Evolutionary conservation across 768 basidiomycete species (phyloP), one percentile per base, ranked within the genome.

Genomic region (Mycena indigotica): DNA sequence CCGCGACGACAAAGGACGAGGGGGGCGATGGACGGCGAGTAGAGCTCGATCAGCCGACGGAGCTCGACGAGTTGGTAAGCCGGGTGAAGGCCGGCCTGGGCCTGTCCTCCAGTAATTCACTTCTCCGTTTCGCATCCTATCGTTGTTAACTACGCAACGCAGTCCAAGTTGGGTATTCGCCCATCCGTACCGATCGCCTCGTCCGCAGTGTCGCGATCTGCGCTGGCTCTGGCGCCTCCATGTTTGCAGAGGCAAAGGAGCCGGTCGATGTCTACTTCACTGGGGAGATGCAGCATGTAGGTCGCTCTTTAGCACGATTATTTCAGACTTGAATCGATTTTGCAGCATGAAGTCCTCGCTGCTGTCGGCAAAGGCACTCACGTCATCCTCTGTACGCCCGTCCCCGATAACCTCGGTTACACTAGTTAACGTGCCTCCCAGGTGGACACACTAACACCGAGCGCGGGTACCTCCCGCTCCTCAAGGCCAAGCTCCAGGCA

Each of bases 371-470:
- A 75, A 40, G 91, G 93, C 29, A 85, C 78, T 66, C 83, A 91
- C 68, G 88, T 97, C 68, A 82, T 97, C 61, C 80, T 97, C 54
- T 94, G 94, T 88, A 74, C 78, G 89, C 70, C 21, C 1, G 52
- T 28, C 46, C 50, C 49, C 56, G 54, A 32, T 35, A 64, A 51
- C 55, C 53, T 21, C 45, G 15, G 59, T 67, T 56, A 62, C 64
- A 61, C 67, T 58, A 67, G 57, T 55, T 62, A 69, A 69, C 52
- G 62, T 69, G 68, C 66, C 23, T 23, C n/a, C 57, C 63, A 92
- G 91, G 89, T 69, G 92, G 92, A 17, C 96, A 98, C 73, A 90
- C 93, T 16, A 95, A 95, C 73, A 95, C 95, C 41, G 96, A 98
- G 75, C 89, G 95, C 28, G 93, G 93, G 0, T 98, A 93, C 74